These are phyloP conservation scores for Articulospora tetracladia DNA, from an alignment of 495 filamentous ascomycete species.

Conservation along the genomic window DNA sequence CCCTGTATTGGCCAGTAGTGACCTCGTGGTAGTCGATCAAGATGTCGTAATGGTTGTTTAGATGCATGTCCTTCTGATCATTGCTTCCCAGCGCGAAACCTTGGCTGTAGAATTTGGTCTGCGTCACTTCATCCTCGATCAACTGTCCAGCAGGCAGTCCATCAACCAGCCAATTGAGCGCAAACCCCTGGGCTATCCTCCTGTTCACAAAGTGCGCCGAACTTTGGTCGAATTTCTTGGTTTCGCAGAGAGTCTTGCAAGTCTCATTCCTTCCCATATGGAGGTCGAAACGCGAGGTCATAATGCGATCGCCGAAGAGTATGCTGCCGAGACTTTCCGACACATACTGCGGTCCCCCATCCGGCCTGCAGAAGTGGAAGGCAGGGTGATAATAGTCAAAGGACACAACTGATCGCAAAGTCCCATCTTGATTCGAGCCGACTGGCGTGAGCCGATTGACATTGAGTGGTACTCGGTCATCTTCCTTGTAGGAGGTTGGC, in stretches of 20 bases:
- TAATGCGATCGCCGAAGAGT: constrained; percentile 92
- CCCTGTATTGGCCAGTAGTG: constrained; percentile 62
- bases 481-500: constrained; percentile 79
- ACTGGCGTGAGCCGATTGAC: constrained; percentile 91
- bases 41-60: constrained; percentile 96
- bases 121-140: constrained; percentile 66
- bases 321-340: constrained; percentile 93
- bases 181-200: constrained; percentile 75
- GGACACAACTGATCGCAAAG: constrained; percentile 83
- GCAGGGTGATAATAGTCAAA: constrained; percentile 91
- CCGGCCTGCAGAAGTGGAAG: constrained; percentile 83
- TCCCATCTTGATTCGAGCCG: constrained; percentile 65
- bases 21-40: constrained; percentile 88
- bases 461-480: constrained; percentile 76
- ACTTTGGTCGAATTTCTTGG: constrained; percentile 59
- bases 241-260: constrained; percentile 73
- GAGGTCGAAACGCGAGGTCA: constrained; percentile 84
- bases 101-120: constrained; percentile 74
- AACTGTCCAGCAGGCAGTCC: constrained; percentile 85
- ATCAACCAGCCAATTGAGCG: constrained; percentile 93
- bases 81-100: constrained; percentile 80
- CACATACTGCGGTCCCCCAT: constrained; percentile 66
- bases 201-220: constrained; percentile 76
- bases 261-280: constrained; percentile 79
- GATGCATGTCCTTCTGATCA: constrained; percentile 47